These are phyloP conservation scores for Pythium dissotocum DNA, from an alignment of 352 stramenopile genomes.

Conservation along the genomic window DNA sequence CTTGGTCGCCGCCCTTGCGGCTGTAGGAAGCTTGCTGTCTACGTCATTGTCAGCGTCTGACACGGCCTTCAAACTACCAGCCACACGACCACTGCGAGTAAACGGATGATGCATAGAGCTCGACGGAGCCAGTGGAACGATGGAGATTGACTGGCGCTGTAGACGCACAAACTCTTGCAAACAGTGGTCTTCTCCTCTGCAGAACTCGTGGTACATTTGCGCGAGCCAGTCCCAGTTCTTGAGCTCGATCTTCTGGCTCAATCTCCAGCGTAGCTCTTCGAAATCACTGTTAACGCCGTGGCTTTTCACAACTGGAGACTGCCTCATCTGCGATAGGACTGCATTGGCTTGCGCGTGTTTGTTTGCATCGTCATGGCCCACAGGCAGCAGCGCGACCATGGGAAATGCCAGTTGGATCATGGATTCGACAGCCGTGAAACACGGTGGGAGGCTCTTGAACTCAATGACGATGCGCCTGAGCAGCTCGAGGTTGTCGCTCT, in stretches of 20 bases:
- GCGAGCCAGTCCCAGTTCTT: slow-evolving; percentile 26
- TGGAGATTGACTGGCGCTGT: slow-evolving; percentile 15
- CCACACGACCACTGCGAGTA: neutral
- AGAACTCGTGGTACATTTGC: slow-evolving; percentile 20
- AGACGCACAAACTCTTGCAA: slow-evolving; percentile 10
- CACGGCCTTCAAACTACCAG: no score
- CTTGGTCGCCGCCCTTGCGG: no score
- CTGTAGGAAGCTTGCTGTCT: no score
- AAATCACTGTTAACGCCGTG: neutral
- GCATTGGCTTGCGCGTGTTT: slow-evolving; percentile 7
- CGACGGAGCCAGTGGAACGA: slow-evolving; percentile 4
- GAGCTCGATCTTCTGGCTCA: neutral
- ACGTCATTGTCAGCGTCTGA: no score
- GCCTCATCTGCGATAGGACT: slow-evolving; percentile 11
- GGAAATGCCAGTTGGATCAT: slow-evolving; percentile 19
- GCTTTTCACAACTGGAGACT: neutral
- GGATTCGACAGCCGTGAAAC: slow-evolving; percentile 14
- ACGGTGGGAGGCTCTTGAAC: neutral
- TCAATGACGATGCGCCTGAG: slow-evolving; percentile 11
- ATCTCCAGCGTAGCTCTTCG: neutral
- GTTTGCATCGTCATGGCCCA: slow-evolving; percentile 5
- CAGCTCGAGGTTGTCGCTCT: slow-evolving; percentile 19
- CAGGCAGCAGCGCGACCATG: slow-evolving; percentile 10
- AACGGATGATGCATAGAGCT: neutral
- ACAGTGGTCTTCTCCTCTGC: slow-evolving; percentile 4